Base-by-base conservation (phyloP, 345 rosid species). In the Passiflora organensis region DNA sequence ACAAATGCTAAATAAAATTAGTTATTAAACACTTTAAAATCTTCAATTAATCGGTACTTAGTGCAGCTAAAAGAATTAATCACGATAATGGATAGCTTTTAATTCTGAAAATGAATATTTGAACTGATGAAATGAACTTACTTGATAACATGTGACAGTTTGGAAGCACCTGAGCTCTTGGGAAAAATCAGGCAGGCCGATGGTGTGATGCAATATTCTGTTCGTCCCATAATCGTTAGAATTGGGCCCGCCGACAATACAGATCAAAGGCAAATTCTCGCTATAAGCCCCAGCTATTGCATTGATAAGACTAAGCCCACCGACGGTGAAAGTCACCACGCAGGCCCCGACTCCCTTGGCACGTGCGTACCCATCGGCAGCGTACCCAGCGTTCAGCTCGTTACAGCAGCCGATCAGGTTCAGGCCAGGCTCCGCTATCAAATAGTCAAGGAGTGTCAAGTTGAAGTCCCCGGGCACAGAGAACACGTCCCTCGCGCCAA, bases 371-470 rank as follows among this genome's bases (percentile, higher is more conserved):
- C 89, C 89, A 22, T 83, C 89, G 5, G 89, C 89, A 1, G 89
- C 89, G 15, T 83, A 83, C n/a, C 89, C 89, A 10, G 89, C 89
- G 63, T 83, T 83, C 25, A 83, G 81, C 81, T 83, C 89, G 70
- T 83, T 83, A 55, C 89, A 83, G 80, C 89, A 83, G 20, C 89
- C 89, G 66, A 83, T 41, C 60, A 76, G 38, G 62, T 71, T 80
- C 52, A 80, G 74, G 67, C 22, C 76, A 1, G 86, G 86, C 61
- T 83, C 89, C 13, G 75, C 84, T 28, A 83, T 43, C 13, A 83
- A 69, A 68, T 80, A 81, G 68, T 83, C 89, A 65, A 83, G 54
- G 16, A 83, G 82, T 0, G 84, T 68, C 64, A 83, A 48, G 60
- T 80, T 83, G 73, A 83, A 83, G 75, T 83, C 89, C 2, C 89